phyloP scores from a whole-genome alignment of 768 basidiomycete genomes.

The Tylopilus sp. region DNA sequence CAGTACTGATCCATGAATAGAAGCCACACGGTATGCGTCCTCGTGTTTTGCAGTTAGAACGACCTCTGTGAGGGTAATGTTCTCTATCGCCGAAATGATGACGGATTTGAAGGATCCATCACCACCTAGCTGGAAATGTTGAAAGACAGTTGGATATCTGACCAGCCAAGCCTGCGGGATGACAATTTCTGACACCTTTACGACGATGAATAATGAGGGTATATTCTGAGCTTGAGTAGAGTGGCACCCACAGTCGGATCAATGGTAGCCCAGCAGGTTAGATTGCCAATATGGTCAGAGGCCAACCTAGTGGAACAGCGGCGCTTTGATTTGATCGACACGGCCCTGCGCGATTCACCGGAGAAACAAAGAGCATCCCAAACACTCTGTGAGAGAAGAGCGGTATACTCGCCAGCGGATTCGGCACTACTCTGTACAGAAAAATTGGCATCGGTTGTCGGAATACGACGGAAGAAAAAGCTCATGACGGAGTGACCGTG shows the following conservation, averaged over 20 bases:
- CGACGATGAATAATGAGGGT: conserved; percentile 21
- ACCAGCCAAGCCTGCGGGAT: conserved; percentile 42
- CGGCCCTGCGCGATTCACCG: conserved; percentile 7
- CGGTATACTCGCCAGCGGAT: conserved; percentile 19
- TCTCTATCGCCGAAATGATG: conserved; percentile 23
- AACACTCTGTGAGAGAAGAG: conserved; percentile 31
- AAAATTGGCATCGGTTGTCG: conserved; percentile 28
- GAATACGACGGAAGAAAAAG: conserved; percentile 32
- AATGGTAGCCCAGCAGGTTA: conserved; percentile 35
- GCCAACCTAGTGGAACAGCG: neutral
- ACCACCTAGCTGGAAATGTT: conserved; percentile 10
- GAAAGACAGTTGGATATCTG: conserved; percentile 37
- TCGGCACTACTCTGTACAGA: conserved; percentile 13
- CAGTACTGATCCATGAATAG: conserved; percentile 32
- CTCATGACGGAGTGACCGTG: conserved; percentile 27
- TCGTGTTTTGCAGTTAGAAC: conserved; percentile 49
- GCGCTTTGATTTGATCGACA: conserved; percentile 26
- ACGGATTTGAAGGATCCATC: conserved; percentile 15
- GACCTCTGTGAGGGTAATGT: conserved; percentile 45
- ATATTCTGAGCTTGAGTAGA: too few species aligned
- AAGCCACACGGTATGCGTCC: conserved; percentile 46
- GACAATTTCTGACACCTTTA: conserved; percentile 31
- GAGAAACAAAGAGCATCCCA: conserved; percentile 30
- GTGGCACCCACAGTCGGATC: conserved; percentile 38
- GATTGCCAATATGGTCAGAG: conserved; percentile 1